These are phyloP conservation scores for Trametes versicolor DNA, from an alignment of 1,284 basidiomycete species.

Conservation along the genomic window DNA sequence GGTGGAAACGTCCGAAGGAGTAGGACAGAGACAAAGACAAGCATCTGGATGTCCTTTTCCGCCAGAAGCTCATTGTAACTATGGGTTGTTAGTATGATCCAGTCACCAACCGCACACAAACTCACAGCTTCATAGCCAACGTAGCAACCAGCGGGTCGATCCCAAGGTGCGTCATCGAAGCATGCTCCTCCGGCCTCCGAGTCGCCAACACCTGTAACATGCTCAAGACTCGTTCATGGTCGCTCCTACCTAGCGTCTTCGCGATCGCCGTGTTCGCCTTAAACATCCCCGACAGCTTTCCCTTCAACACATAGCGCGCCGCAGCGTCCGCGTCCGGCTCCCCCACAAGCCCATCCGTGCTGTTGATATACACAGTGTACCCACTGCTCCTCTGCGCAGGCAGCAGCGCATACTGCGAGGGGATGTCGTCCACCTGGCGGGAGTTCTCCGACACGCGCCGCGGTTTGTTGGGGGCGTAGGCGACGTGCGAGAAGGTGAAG, in stretches of 20 bases:
- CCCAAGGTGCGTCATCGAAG: slow-evolving; percentile 10
- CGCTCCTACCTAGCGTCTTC: slow-evolving; percentile 64
- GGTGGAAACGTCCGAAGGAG: slow-evolving; percentile 53
- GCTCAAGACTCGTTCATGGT: slow-evolving; percentile 81
- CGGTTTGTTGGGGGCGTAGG: slow-evolving; percentile 37
- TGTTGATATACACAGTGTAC: slow-evolving; percentile 69
- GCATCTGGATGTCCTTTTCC: slow-evolving; percentile 81
- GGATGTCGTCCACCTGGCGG: slow-evolving; percentile 46
- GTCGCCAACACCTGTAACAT: slow-evolving; percentile 64
- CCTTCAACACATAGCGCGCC: slow-evolving; percentile 66
- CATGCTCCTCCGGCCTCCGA: slow-evolving; percentile 11
- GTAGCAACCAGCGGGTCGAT: slow-evolving; percentile 21
- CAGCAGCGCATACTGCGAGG: slow-evolving; percentile 50
- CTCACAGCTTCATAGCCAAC: slow-evolving; percentile 43
- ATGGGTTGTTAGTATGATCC: neutral
- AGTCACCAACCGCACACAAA: neutral
- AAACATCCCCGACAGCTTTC: slow-evolving; percentile 60
- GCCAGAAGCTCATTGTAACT: slow-evolving; percentile 75
- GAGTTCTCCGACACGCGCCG: slow-evolving; percentile 48
- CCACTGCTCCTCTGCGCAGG: slow-evolving; percentile 57
- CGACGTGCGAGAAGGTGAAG: slow-evolving; percentile 60
- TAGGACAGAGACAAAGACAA: slow-evolving; percentile 80
- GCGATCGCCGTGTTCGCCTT: slow-evolving; percentile 70
- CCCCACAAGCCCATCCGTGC: slow-evolving; percentile 64
- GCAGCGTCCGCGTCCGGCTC: slow-evolving; percentile 69